These are phyloP conservation scores for Dendryphion nanum DNA, from an alignment of 2,329 filamentous ascomycete species.

Conservation along the genomic window DNA sequence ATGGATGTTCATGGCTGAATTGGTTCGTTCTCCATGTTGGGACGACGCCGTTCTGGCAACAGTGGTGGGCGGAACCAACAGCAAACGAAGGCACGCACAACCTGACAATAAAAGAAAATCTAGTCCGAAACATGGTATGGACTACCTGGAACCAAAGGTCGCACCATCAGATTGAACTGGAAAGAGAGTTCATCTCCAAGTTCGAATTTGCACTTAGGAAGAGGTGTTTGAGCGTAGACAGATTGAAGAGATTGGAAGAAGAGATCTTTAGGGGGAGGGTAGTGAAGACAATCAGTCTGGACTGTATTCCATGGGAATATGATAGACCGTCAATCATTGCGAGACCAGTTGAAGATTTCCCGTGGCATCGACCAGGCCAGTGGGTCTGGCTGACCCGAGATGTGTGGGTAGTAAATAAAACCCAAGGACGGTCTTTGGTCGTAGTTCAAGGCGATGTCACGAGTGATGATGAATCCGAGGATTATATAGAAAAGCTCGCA, in stretches of 20 bases:
- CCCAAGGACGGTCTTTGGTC: not conserved
- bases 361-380: constrained; percentile 9
- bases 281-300: constrained; percentile 16
- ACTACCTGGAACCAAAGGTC: constrained; percentile 3
- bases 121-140: constrained; percentile 11
- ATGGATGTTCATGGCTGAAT: constrained; percentile 20
- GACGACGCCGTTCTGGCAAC: constrained; percentile 8
- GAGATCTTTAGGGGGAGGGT: constrained; percentile 10
- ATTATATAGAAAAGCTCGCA: not conserved
- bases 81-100: too few species aligned
- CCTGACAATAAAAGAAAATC: not conserved
- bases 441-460: not conserved
- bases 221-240: constrained; percentile 10
- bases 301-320: constrained; percentile 20
- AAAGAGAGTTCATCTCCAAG: constrained; percentile 13
- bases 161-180: constrained; percentile 15
- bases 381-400: constrained; percentile 8
- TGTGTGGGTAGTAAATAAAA: constrained; percentile 2
- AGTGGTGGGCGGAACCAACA: constrained; percentile 6
- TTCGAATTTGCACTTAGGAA: constrained; percentile 16
- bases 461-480: constrained; percentile 4
- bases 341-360: constrained; percentile 8
- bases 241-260: constrained; percentile 9
- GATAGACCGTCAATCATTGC: constrained; percentile 11
- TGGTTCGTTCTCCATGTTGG: constrained; percentile 14